phyloP scores from a whole-genome alignment of 208 protist genomes.

The Trypanosoma lewisi region DNA sequence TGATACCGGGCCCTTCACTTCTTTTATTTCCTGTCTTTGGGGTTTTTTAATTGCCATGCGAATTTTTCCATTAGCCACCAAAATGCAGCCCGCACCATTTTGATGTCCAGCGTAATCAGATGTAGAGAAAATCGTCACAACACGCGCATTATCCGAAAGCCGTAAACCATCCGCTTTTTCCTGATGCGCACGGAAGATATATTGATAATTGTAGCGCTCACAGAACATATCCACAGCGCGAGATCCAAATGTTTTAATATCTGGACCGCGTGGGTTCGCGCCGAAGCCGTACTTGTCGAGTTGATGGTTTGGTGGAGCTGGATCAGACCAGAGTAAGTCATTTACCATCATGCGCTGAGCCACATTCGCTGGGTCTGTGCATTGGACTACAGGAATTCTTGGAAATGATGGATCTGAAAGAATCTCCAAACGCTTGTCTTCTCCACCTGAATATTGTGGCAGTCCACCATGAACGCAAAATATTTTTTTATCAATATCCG shows the following conservation, averaged over 20 bases:
- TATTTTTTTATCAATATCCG: conserved; percentile 93
- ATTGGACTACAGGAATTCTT: conserved; percentile 83
- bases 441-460: conserved; percentile 87
- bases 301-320: conserved; percentile 74
- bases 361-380: conserved; percentile 79
- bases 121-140: conserved; percentile 93
- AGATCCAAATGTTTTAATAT: conserved; percentile 89
- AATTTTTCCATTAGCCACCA: conserved; percentile 83
- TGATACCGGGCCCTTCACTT: conserved; percentile 59
- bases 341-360: conserved; percentile 89
- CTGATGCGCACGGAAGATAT: conserved; percentile 93
- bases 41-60: conserved; percentile 92
- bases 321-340: conserved; percentile 90
- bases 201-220: conserved; percentile 89
- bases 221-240: conserved; percentile 92
- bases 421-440: conserved; percentile 86
- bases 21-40: conserved; percentile 54
- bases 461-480: conserved; percentile 95
- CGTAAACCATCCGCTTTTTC: conserved; percentile 89
- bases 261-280: conserved; percentile 82
- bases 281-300: conserved; percentile 89
- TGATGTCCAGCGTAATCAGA: conserved; percentile 91
- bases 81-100: conserved; percentile 87
- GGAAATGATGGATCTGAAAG: conserved; percentile 82
- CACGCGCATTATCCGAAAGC: conserved; percentile 87